phyloP scores from a whole-genome alignment of 352 stramenopile species.

The Globisporangium uncinulatum region DNA sequence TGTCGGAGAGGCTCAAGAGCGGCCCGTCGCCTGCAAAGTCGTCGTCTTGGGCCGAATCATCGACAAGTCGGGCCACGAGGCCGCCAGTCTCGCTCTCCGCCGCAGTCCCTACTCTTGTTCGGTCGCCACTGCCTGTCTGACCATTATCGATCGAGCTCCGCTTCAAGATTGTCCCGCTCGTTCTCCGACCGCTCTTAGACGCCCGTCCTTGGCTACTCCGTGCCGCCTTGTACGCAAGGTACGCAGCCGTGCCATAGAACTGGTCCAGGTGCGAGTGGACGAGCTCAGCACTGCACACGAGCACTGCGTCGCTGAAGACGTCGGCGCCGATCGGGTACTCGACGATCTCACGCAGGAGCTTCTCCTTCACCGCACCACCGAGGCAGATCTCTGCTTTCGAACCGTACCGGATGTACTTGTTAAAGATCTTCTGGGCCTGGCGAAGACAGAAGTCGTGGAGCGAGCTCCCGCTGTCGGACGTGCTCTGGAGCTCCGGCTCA shows the following conservation, averaged over 20 bases:
- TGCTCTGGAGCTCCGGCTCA: conserved; percentile 10
- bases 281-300: conserved; percentile 53
- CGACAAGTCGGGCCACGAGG: not conserved
- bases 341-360: conserved; percentile 32
- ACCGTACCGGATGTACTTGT: conserved; percentile 68
- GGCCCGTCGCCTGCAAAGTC: not conserved
- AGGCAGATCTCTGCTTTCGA: conserved; percentile 66
- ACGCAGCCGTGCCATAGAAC: conserved; percentile 44
- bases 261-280: conserved; percentile 54
- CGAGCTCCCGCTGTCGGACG: conserved; percentile 14
- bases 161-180: conserved; percentile 7
- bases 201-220: conserved; percentile 1
- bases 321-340: conserved; percentile 40
- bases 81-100: not conserved
- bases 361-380: conserved; percentile 34
- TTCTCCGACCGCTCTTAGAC: not conserved
- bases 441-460: conserved; percentile 55
- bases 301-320: conserved; percentile 53
- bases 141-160: not conserved
- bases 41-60: not conserved
- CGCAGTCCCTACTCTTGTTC: not conserved
- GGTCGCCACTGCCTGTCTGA: not conserved
- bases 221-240: conserved; percentile 34
- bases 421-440: conserved; percentile 71
- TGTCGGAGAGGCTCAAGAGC: conserved; percentile 21